phyloP scores from a whole-genome alignment of 345 rosid species.

The Eucalyptus virginea region DNA sequence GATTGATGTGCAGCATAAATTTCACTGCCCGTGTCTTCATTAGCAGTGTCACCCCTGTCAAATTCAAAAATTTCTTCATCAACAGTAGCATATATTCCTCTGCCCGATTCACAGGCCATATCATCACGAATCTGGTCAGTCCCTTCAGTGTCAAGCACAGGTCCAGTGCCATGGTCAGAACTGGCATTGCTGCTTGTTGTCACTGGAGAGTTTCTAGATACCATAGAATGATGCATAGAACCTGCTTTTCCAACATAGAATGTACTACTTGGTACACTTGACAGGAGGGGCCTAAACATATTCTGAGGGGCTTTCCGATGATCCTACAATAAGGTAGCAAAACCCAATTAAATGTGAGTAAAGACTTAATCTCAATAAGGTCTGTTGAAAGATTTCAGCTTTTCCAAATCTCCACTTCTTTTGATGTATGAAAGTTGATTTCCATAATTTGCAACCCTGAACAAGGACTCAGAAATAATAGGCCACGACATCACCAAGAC shows the following conservation, averaged over 20 bases:
- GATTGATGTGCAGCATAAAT: slow-evolving; percentile 12
- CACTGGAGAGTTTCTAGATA: slow-evolving; percentile 58
- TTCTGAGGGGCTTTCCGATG: slow-evolving; percentile 82
- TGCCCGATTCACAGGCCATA: slow-evolving; percentile 18
- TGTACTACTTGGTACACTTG: slow-evolving; percentile 91
- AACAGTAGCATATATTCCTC: slow-evolving; percentile 20
- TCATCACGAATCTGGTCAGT: slow-evolving; percentile 34
- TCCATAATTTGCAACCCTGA: background rate
- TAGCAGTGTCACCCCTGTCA: slow-evolving; percentile 38
- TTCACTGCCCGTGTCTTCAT: slow-evolving; percentile 22
- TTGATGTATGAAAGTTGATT: background rate
- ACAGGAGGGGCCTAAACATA: slow-evolving; percentile 97
- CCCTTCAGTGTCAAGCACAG: slow-evolving; percentile 41
- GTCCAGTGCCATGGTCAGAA: slow-evolving; percentile 48
- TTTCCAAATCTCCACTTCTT: background rate
- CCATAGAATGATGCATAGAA: slow-evolving; percentile 45
- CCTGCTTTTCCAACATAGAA: slow-evolving; percentile 61
- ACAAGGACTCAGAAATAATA: background rate
- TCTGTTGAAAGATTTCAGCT: background rate
- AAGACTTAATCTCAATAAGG: background rate
- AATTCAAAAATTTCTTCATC: slow-evolving; percentile 50
- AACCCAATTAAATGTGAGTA: background rate
- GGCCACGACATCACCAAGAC: background rate
- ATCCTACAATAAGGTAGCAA: slow-evolving; percentile 40
- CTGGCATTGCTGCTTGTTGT: slow-evolving; percentile 58